Conservation (phyloP, 2,329 filamentous ascomycete genomes). For the Pseudonectria buxi region DNA sequence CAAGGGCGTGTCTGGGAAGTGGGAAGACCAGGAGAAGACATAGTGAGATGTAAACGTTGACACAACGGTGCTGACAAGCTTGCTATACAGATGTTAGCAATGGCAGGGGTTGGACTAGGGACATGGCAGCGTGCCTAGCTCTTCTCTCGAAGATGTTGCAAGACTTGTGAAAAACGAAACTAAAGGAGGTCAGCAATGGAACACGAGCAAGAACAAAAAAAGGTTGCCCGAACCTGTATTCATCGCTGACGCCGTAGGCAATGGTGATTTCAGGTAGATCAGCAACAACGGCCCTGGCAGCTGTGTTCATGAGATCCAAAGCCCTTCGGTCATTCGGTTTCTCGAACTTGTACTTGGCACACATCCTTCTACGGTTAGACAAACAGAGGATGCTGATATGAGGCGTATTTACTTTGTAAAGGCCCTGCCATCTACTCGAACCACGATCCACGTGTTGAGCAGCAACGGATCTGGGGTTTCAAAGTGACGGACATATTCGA, state of each 20-base stretch:
- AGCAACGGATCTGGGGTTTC: conserved; percentile 76
- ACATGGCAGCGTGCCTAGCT: conserved; percentile 51
- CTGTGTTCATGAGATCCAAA: conserved; percentile 88
- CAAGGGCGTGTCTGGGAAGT: conserved; percentile 66
- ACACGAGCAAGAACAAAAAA: neutral
- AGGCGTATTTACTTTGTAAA: conserved; percentile 73
- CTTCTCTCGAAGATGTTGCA: conserved; percentile 80
- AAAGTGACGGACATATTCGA: conserved; percentile 88
- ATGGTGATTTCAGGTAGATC: conserved; percentile 80
- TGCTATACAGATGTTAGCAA: conserved; percentile 46
- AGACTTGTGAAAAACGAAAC: conserved; percentile 82
- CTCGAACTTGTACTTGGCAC: conserved; percentile 72
- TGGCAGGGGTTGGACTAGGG: neutral
- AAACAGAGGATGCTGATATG: neutral
- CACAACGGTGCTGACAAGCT: conserved; percentile 83
- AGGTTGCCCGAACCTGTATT: conserved; percentile 58
- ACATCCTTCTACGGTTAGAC: conserved; percentile 53
- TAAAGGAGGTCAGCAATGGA: conserved; percentile 28
- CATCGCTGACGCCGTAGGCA: conserved; percentile 90
- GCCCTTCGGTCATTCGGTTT: conserved; percentile 91
- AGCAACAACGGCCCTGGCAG: conserved; percentile 75
- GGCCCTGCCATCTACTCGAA: conserved; percentile 86
- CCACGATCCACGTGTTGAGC: conserved; percentile 91
- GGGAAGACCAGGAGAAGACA: conserved; percentile 68
- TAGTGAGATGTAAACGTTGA: conserved; percentile 94